Base-by-base conservation (phyloP, 1,139 yeast species). In the Diutina sp. region DNA sequence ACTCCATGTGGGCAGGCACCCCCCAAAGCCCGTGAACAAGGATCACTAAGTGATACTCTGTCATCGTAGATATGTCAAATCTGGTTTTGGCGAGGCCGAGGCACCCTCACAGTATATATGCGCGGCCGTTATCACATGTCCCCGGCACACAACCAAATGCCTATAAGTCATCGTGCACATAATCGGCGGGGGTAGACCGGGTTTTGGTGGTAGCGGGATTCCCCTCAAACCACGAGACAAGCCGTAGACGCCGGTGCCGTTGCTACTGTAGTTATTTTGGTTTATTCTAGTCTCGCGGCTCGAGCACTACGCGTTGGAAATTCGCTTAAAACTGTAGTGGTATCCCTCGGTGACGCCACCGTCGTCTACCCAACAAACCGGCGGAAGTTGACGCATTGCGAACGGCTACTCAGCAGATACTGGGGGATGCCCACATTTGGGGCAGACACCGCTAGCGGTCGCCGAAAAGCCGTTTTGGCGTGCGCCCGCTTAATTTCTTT, bases 1-100 rank as follows among this genome's bases (percentile, higher is more conserved):
- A 85, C 56, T 76, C 78, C 68, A 89, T 80, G 64, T 89, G 95
- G 56, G 79, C 70, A 7, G 82, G 72, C 58, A 83, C 81, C 2
- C 96, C 96, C 96, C 96, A 88, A 53, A 89, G 30, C 28, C 53
- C 53, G 18, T 50, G 53, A 12, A 50, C 53, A n/a, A 50, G 44
- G n/a, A 50, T 30, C n/a, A 50, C 45, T 14, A 50, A 50, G 28
- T 50, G 53, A 30, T 28, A 28, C 6, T 35, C 41, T 35, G 41
- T 35, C 41, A 35, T 35, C n/a, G 14, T 9, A 12, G 41, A 11
- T 32, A 35, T n/a, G 41, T 35, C 6, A 11, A 6, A 35, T 11
- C 41, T 46, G 30, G 16, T 6, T 18, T 5, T 6, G 16, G 25
- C 25, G 25, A n/a, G 46, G 11, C 18, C 8, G n/a, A 6, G 46